Evolutionary conservation across 345 rosid genomes (phyloP).

Genomic region (Ceriops zippeliana): DNA sequence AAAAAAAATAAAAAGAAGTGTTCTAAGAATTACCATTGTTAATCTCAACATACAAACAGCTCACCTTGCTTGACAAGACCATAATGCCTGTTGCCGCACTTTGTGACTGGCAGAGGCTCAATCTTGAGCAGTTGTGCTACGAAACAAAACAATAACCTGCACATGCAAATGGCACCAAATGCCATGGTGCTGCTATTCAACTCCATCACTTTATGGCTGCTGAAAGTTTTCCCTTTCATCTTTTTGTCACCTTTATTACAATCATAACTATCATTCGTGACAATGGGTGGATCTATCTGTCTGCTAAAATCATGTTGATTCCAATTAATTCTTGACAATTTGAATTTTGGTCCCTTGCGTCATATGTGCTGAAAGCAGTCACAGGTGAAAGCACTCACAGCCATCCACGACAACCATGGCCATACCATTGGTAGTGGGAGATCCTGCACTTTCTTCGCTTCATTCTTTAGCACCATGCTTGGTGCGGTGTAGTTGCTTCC

Average conservation of each 20-base stretch:
- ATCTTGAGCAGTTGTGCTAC: too few species aligned
- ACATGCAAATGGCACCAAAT: background rate
- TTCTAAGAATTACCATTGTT: too few species aligned
- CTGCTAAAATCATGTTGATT: background rate
- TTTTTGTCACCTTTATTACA: background rate
- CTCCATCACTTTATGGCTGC: background rate
- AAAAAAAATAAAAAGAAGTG: too few species aligned
- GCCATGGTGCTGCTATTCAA: background rate
- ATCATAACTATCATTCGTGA: background rate
- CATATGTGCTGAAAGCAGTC: background rate
- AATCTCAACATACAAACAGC: too few species aligned
- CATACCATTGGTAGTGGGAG: background rate
- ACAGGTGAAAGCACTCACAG: background rate
- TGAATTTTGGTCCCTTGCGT: background rate
- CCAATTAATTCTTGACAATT: background rate
- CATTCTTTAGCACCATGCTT: background rate
- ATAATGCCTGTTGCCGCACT: too few species aligned
- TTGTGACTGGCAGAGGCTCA: too few species aligned
- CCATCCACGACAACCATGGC: background rate
- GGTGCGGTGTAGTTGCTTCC: background rate
- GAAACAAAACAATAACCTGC: too few species aligned
- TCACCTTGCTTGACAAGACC: too few species aligned
- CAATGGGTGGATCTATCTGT: background rate
- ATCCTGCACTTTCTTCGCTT: background rate
- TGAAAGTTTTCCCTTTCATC: background rate